A percentile compares a stretch with the other conserved stretches of the same genome.
Conservation (phyloP, 2,329 filamentous ascomycete genomes). For the Colletotrichum musae region DNA sequence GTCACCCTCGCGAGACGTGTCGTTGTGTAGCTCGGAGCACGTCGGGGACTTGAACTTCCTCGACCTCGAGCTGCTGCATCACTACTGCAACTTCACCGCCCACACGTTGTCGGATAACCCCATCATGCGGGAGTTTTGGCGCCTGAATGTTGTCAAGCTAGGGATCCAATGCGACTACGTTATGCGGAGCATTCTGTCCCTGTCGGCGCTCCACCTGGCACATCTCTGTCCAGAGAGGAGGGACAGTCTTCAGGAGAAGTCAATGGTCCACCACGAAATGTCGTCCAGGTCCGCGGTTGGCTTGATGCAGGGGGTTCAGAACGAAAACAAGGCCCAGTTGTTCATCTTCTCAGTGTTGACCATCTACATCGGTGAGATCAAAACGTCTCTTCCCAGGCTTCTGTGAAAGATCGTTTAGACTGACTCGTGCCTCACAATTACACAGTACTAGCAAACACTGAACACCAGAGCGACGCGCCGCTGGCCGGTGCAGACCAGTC, state of each 20-base stretch:
- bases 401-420: neutral
- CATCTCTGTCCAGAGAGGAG: slow-evolving; percentile 44
- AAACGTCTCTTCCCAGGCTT: too few relatives aligned
- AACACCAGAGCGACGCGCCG: slow-evolving; percentile 31
- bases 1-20: slow-evolving; percentile 21
- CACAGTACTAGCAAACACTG: slow-evolving; percentile 37
- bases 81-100: slow-evolving; percentile 64
- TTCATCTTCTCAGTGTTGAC: slow-evolving; percentile 42
- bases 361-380: slow-evolving; percentile 37
- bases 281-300: slow-evolving; percentile 48
- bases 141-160: slow-evolving; percentile 61
- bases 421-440: neutral
- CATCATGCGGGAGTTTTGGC: slow-evolving; percentile 60
- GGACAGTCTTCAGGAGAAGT: slow-evolving; percentile 36
- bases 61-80: slow-evolving; percentile 68
- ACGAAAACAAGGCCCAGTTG: slow-evolving; percentile 36
- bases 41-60: slow-evolving; percentile 52
- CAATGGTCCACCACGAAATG: slow-evolving; percentile 48
- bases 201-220: slow-evolving; percentile 65
- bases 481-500: slow-evolving; percentile 25
- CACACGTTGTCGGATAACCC: slow-evolving; percentile 61
- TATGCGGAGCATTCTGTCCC: slow-evolving; percentile 63
- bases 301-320: slow-evolving; percentile 43
- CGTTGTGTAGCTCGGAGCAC: slow-evolving; percentile 34
- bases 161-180: slow-evolving; percentile 63